A percentile compares a stretch with the other conserved stretches of the same genome.
phyloP scores from a whole-genome alignment of 371 early-diverging fungal genomes.

The Zancudomyces culisetae region DNA sequence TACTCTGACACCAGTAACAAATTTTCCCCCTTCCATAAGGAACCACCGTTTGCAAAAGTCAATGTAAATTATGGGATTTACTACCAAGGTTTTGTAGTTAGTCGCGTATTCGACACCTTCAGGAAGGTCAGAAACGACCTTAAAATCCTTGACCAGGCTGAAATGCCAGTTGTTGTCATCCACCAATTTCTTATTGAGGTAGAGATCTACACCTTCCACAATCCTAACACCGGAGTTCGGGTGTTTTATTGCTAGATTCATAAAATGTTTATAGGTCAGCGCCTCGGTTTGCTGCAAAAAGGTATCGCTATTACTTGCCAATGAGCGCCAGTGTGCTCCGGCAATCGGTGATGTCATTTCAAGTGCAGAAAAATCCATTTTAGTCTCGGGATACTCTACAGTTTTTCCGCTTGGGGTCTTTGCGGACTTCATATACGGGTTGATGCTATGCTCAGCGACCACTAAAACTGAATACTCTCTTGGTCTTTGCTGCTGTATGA shows the following conservation, averaged over 20 bases:
- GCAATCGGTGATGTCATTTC: slow-evolving; percentile 30
- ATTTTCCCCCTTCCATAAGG: slow-evolving; percentile 30
- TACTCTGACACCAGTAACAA: slow-evolving; percentile 4
- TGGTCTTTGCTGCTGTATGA: slow-evolving; percentile 8
- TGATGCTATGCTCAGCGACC: slow-evolving; percentile 9
- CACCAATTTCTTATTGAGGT: slow-evolving; percentile 9
- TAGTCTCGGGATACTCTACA: background rate
- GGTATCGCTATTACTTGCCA: slow-evolving; percentile 20
- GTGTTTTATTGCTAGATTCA: slow-evolving; percentile 2
- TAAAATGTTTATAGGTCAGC: slow-evolving; percentile 9
- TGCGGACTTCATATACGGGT: background rate
- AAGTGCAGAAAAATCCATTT: background rate
- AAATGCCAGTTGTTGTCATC: slow-evolving; percentile 14
- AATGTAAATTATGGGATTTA: slow-evolving; percentile 33
- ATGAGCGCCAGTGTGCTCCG: slow-evolving; percentile 42
- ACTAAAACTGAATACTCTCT: slow-evolving; percentile 12
- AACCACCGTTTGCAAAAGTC: too few species aligned
- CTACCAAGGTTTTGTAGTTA: slow-evolving; percentile 15
- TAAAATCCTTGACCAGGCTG: slow-evolving; percentile 5
- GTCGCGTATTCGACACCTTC: slow-evolving; percentile 9
- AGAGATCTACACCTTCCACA: slow-evolving; percentile 19
- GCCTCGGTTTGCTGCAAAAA: slow-evolving; percentile 13
- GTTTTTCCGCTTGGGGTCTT: slow-evolving; percentile 12
- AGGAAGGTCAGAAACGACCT: slow-evolving; percentile 7
- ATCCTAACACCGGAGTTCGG: slow-evolving; percentile 16